Conservation (phyloP, 2,329 filamentous ascomycete species). For the Arachnopeziza araneosa region DNA sequence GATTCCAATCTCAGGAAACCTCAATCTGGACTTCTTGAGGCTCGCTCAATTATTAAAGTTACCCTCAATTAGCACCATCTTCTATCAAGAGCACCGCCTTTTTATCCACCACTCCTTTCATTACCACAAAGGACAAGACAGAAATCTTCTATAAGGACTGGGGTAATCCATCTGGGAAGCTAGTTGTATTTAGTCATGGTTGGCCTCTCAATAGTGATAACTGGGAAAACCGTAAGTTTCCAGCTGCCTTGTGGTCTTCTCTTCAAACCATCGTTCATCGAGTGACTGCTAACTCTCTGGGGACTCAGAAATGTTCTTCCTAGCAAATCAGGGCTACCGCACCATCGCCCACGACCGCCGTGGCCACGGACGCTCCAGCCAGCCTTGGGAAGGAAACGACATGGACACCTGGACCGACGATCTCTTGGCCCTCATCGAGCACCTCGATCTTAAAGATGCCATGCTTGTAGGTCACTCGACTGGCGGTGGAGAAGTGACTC, state of each 20-base stretch:
- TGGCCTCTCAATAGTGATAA: conserved; percentile 38
- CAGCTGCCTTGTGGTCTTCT: neutral
- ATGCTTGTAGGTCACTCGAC: conserved; percentile 37
- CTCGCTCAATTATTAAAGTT: neutral
- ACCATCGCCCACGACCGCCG: conserved; percentile 35
- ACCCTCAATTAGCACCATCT: neutral
- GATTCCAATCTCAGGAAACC: neutral
- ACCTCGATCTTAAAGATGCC: conserved; percentile 33
- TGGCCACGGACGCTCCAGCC: conserved; percentile 36
- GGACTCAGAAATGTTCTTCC: conserved; percentile 31
- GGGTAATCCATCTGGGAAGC: conserved; percentile 33
- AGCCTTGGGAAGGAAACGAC: conserved; percentile 37
- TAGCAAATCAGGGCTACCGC: conserved; percentile 34
- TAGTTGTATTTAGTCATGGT: conserved; percentile 35
- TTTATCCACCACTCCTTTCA: conserved; percentile 23
- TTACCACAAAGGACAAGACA: conserved; percentile 35
- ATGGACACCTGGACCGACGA: conserved; percentile 38
- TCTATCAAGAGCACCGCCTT: neutral
- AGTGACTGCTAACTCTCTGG: neutral
- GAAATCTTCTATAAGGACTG: conserved; percentile 40
- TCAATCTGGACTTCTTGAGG: neutral
- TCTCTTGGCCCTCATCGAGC: conserved; percentile 32
- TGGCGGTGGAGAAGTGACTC: conserved; percentile 37
- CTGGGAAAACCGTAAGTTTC: conserved; percentile 29
- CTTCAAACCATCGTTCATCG: neutral